Conservation (phyloP, 2,329 filamentous ascomycete species). For the Phaeosphaeria sp. region DNA sequence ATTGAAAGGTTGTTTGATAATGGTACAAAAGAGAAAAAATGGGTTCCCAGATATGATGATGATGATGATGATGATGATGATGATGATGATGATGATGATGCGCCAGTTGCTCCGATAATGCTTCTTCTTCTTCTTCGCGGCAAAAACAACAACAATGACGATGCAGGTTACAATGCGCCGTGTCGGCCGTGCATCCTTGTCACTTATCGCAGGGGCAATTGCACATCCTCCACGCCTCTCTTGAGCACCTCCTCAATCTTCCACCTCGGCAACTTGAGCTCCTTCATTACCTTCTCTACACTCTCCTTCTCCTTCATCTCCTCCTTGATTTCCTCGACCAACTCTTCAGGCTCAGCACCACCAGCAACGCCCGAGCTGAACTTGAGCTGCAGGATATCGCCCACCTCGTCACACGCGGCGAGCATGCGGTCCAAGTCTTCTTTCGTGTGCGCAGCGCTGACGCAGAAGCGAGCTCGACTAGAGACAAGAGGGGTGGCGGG, state of each 20-base stretch:
- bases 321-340: slow-evolving; percentile 67
- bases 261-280: slow-evolving; percentile 77
- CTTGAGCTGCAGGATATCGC: slow-evolving; percentile 90
- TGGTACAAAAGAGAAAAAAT: slow-evolving; percentile 11
- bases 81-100: background rate
- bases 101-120: slow-evolving; percentile 1
- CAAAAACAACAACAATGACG: background rate
- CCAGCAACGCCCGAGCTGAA: slow-evolving; percentile 96
- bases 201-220: slow-evolving; percentile 69
- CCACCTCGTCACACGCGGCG: slow-evolving; percentile 88
- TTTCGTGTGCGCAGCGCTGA: slow-evolving; percentile 96
- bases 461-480: slow-evolving; percentile 92
- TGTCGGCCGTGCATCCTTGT: too few species aligned
- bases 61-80: background rate
- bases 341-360: slow-evolving; percentile 77
- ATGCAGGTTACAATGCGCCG: too few species aligned
- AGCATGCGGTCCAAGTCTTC: slow-evolving; percentile 93
- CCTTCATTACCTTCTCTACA: slow-evolving; percentile 54
- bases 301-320: slow-evolving; percentile 46
- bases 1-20: slow-evolving; percentile 18
- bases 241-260: slow-evolving; percentile 75
- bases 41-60: background rate
- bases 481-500: slow-evolving; percentile 95
- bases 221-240: slow-evolving; percentile 76
- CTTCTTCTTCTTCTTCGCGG: background rate